A percentile compares a stretch with the other conserved stretches of the same genome.
Conservation (phyloP, 2,329 filamentous ascomycete genomes). For the Apiospora saccharicola region DNA sequence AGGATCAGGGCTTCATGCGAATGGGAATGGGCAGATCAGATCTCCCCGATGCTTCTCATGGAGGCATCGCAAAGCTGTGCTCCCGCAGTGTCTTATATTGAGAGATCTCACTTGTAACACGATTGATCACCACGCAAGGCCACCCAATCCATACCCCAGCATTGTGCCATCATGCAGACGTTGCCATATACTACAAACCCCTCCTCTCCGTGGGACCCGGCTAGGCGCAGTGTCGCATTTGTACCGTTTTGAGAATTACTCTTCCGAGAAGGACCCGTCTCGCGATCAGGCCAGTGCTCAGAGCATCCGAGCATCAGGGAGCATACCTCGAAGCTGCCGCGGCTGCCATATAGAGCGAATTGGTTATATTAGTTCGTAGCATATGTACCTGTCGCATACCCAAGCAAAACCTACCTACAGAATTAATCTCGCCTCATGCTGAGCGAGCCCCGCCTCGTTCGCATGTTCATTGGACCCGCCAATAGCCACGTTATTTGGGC, state of each 20-base stretch:
- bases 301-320: background rate
- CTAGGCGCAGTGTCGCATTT: background rate
- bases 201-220: background rate
- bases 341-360: background rate
- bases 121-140: slow-evolving; percentile 4
- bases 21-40: slow-evolving; percentile 20
- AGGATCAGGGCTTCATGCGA: slow-evolving; percentile 14
- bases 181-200: slow-evolving; percentile 4
- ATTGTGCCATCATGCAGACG: slow-evolving; percentile 1
- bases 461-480: background rate
- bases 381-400: background rate
- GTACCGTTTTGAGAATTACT: background rate
- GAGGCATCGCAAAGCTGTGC: slow-evolving; percentile 2
- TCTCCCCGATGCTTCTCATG: slow-evolving; percentile 15
- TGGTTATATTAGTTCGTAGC: background rate
- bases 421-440: background rate
- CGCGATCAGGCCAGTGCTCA: background rate
- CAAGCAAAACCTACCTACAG: background rate
- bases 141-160: slow-evolving; percentile 9
- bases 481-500: background rate
- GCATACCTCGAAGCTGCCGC: background rate
- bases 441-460: background rate
- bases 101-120: slow-evolving; percentile 20
- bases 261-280: background rate
- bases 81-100: slow-evolving; percentile 11